phyloP scores from a whole-genome alignment of 306 rosid species.

The Hippophae tibetana region DNA sequence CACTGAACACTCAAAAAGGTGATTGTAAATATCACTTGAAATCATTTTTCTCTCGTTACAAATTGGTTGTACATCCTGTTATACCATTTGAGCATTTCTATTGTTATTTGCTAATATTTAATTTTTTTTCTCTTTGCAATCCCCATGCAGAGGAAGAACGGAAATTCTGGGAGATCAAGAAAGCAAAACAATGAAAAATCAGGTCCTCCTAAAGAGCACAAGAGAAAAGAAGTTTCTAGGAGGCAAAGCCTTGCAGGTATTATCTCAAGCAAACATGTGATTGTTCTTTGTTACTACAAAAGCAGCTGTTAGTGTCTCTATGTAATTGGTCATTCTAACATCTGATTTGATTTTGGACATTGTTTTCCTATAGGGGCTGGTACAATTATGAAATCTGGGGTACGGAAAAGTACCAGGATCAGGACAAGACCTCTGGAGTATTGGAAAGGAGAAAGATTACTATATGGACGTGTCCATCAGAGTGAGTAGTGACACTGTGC shows the following conservation, averaged over 20 bases:
- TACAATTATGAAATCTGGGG: conserved; percentile 47
- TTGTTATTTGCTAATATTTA: too few relatives aligned
- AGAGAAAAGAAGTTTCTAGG: conserved; percentile 16
- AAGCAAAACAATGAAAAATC: conserved; percentile 30
- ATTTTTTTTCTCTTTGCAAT: too few relatives aligned
- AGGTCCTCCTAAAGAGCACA: conserved; percentile 10
- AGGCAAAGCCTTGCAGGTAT: conserved; percentile 78
- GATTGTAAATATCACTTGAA: too few relatives aligned
- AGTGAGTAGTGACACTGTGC: conserved; percentile 36
- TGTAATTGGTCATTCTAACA: background rate
- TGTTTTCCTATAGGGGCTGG: conserved; percentile 48
- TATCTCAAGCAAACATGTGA: conserved; percentile 3
- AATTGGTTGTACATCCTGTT: too few relatives aligned
- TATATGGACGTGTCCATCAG: conserved; percentile 65
- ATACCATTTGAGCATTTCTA: too few relatives aligned
- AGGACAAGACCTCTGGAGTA: conserved; percentile 75
- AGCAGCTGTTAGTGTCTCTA: background rate
- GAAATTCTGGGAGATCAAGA: conserved; percentile 9
- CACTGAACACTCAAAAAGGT: too few relatives aligned
- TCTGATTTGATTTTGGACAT: background rate
- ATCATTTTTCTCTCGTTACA: too few relatives aligned
- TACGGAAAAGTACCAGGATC: conserved; percentile 79
- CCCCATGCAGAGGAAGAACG: background rate
- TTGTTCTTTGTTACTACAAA: background rate
- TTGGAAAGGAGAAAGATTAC: conserved; percentile 78